Base-by-base conservation (phyloP, 2,329 filamentous ascomycete genomes). In the Purpureocillium lavendulum region DNA sequence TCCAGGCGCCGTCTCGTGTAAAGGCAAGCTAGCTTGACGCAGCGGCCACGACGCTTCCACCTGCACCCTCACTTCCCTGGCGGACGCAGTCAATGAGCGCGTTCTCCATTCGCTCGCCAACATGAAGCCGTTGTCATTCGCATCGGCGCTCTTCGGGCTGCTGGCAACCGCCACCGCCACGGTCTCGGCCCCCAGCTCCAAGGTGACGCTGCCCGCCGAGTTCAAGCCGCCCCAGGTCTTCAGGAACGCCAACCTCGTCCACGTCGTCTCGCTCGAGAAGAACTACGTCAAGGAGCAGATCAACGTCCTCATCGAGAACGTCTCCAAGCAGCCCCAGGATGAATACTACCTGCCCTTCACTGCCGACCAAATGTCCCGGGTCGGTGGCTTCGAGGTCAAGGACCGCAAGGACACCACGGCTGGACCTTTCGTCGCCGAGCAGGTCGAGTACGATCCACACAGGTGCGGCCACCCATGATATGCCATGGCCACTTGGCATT, bases 291-390 rank as follows among this genome's bases (percentile, higher is more conserved):
- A 88, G 58, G 90, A 97, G 65, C 84, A 82, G 12, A 79, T 96
- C 71, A 96, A 97, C 65, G 82, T 95, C n/a, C 73, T 94, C 38
- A 79, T 98, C 47, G 84, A 96, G 69, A 98, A 98, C 61, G 71
- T 85, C 49, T 86, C 83, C 55, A 73, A 75, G 45, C 69, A 82
- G 49, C 75, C 88, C 14, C 89, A 97, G 59, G 77, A 80, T 59
- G 84, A 94, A 62, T 98, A 98, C 73, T 97, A 83, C 62, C 56
- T 98, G 39, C 86, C 89, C 4, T 94, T 98, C 58, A 82, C 86
- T 41, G 70, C 81, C 43, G 75, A 82, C 46, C 71, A 87, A 62
- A 77, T 95, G 53, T 75, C 78, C 47, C 81, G 77, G 48, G 69
- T 97, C 46, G 92, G 90, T 48, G 87, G 84, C 30, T 67, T 98